Evolutionary conservation across 108 stramenopile genomes (phyloP).

Genomic region (Pseudonitzschia pungens): DNA sequence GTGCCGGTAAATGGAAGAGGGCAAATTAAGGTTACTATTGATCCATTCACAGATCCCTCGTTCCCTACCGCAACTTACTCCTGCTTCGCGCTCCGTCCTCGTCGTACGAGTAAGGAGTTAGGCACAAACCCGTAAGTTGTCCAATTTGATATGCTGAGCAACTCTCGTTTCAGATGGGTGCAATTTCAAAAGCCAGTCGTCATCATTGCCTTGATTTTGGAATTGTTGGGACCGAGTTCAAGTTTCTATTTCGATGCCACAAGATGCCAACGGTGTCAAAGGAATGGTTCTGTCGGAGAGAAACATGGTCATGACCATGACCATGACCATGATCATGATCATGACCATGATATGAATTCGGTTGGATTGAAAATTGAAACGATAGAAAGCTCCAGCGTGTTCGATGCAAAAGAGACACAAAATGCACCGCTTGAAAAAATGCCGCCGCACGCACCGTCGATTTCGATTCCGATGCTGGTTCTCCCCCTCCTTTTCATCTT

Average conservation of each 20-base stretch:
- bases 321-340: too few relatives aligned
- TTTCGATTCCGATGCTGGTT: not conserved
- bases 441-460: not conserved
- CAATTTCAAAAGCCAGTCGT: too few relatives aligned
- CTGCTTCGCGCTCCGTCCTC: too few relatives aligned
- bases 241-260: not conserved
- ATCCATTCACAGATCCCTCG: too few relatives aligned
- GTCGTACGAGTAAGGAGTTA: too few relatives aligned
- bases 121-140: not conserved
- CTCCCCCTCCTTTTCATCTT: not conserved
- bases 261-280: not conserved
- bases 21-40: too few relatives aligned
- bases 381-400: too few relatives aligned
- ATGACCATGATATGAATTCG: not conserved
- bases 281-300: not conserved
- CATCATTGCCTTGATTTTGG: not conserved
- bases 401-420: constrained; percentile 1
- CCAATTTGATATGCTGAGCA: not conserved
- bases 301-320: too few relatives aligned
- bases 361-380: not conserved
- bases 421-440: not conserved
- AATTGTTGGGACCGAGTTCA: not conserved
- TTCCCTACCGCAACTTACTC: too few relatives aligned
- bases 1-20: too few relatives aligned
- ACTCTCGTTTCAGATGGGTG: not conserved